A percentile compares a stretch with the other conserved stretches of the same genome.
Conservation (phyloP, 805 yeast species). For the Nakazawaea siamensis region DNA sequence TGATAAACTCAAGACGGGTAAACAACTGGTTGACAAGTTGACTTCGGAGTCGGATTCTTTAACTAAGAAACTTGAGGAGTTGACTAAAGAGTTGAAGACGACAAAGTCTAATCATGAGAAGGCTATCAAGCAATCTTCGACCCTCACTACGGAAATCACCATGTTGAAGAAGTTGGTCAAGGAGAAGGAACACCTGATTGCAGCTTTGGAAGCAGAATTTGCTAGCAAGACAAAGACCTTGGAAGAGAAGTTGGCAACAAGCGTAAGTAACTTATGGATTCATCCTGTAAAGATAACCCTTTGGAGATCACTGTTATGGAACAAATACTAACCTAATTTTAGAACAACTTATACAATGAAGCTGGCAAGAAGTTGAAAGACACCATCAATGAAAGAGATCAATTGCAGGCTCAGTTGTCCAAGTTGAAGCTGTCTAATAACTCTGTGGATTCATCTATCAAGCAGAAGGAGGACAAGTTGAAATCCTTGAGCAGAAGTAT, state of each 20-base stretch:
- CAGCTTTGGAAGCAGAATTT: conserved; percentile 21
- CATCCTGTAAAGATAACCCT: conserved; percentile 8
- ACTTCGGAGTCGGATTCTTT: conserved; percentile 14
- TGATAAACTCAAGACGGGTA: conserved; percentile 2
- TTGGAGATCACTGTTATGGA: not conserved
- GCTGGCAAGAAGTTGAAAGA: conserved; percentile 29
- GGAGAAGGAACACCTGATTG: conserved; percentile 26
- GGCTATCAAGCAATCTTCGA: conserved; percentile 8
- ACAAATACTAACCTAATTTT: conserved; percentile 5
- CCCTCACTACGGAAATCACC: conserved; percentile 21
- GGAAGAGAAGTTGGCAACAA: conserved; percentile 24
- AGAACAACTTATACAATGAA: conserved; percentile 15
- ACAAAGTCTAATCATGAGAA: conserved; percentile 1
- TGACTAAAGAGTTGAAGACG: conserved; percentile 13
- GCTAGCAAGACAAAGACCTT: conserved; percentile 20
- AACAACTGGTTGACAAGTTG: conserved; percentile 12
- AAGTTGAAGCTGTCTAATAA: conserved; percentile 26
- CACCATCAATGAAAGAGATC: conserved; percentile 34
- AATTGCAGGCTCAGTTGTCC: conserved; percentile 30
- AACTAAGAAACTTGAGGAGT: conserved; percentile 12
- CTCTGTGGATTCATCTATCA: conserved; percentile 25
- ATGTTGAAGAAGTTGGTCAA: conserved; percentile 19
- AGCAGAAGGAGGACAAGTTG: conserved; percentile 27
- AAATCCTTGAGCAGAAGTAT: conserved; percentile 19
- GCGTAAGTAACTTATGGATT: conserved; percentile 17